phyloP scores from a whole-genome alignment of 2,329 filamentous ascomycete species.

The Exophiala dermatitidis region DNA sequence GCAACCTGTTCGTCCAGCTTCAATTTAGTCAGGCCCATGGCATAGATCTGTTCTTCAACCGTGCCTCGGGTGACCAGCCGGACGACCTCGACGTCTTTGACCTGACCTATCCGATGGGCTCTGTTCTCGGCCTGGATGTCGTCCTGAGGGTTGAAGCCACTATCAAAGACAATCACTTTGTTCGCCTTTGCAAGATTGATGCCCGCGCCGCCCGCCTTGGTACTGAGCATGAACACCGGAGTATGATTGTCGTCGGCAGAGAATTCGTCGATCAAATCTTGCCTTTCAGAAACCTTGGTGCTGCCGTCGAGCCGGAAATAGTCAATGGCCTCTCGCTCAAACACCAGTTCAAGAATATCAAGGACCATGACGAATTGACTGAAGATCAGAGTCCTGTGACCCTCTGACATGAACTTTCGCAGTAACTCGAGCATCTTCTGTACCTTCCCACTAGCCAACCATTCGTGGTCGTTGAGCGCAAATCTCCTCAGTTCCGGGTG shows the following conservation, averaged over 20 bases:
- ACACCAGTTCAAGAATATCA: constrained; percentile 77
- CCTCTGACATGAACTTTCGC: constrained; percentile 63
- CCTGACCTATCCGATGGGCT: constrained; percentile 90
- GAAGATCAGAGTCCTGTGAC: constrained; percentile 83
- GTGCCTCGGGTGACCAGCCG: constrained; percentile 72
- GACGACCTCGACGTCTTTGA: constrained; percentile 80
- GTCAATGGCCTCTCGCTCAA: constrained; percentile 63
- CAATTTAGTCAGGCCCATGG: constrained; percentile 85
- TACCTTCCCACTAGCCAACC: constrained; percentile 79
- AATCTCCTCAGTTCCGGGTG: constrained; percentile 50
- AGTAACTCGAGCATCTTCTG: constrained; percentile 69
- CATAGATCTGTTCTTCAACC: constrained; percentile 89
- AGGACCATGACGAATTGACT: constrained; percentile 89
- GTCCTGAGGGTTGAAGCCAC: constrained; percentile 95
- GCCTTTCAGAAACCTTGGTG: constrained; percentile 74
- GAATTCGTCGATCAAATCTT: constrained; percentile 83
- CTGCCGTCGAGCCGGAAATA: constrained; percentile 83
- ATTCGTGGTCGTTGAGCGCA: constrained; percentile 53
- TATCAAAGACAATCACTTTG: constrained; percentile 96
- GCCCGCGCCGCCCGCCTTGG: constrained; percentile 89
- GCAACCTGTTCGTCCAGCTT: constrained; percentile 72
- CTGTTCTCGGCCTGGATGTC: constrained; percentile 98
- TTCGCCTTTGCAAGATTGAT: constrained; percentile 95
- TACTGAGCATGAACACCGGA: constrained; percentile 86
- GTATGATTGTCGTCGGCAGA: constrained; percentile 62